Conservation (phyloP, 345 rosid genomes). For the Brassica incana region DNA sequence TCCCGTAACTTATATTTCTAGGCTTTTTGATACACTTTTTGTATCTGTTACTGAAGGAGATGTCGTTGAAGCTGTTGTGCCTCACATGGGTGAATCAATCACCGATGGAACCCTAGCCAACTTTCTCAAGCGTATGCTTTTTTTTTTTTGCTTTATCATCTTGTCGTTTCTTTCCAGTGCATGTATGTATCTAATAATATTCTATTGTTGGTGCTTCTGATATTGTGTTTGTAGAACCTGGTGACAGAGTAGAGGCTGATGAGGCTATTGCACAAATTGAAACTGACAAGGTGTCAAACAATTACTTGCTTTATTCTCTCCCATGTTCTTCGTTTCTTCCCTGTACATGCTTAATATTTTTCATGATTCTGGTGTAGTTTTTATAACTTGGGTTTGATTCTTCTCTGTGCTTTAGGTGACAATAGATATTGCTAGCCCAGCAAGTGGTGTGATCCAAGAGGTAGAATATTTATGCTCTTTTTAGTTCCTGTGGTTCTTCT, state of each 20-base stretch:
- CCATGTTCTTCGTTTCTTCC: not conserved
- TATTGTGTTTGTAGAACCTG: constrained; percentile 62
- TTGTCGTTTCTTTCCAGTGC: not conserved
- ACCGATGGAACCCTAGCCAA: constrained; percentile 80
- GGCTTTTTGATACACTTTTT: constrained; percentile 18
- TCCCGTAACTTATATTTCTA: not conserved
- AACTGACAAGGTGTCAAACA: constrained; percentile 77
- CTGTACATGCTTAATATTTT: not conserved
- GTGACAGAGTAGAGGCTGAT: constrained; percentile 84
- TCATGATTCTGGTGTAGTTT: not conserved
- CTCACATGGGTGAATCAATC: constrained; percentile 92
- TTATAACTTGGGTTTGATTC: constrained; percentile 23
- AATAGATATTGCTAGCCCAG: constrained; percentile 84
- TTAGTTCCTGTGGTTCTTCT: constrained; percentile 3
- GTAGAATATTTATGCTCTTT: constrained; percentile 39
- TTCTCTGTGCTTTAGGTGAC: constrained; percentile 54
- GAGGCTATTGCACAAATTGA: constrained; percentile 96
- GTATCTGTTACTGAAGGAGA: constrained; percentile 51
- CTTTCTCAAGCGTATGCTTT: constrained; percentile 64
- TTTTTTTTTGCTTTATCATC: constrained; percentile 11
- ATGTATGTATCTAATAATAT: not conserved
- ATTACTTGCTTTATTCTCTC: not conserved
- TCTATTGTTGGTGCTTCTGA: not conserved
- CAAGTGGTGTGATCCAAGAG: constrained; percentile 78
- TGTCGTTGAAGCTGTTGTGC: constrained; percentile 72